Conservation (phyloP, 441 rosid genomes). For the Jatropha podagrica region DNA sequence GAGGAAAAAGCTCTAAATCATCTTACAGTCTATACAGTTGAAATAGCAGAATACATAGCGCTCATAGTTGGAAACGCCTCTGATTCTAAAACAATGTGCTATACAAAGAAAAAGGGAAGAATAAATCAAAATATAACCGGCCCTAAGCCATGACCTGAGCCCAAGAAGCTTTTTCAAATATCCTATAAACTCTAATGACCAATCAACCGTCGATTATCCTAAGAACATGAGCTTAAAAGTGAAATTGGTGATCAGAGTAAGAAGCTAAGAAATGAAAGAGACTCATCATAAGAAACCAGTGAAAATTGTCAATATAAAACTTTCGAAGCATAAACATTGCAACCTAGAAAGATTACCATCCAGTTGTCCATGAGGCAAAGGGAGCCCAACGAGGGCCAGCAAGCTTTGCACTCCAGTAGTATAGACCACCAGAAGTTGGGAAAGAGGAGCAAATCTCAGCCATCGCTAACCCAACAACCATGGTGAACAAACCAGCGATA, state of each 20-base stretch:
- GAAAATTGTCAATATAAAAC: neutral
- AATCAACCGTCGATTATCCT: neutral
- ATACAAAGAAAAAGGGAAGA: neutral
- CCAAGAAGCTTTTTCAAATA: neutral
- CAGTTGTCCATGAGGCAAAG: conserved; percentile 93
- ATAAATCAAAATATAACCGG: neutral
- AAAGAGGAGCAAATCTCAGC: conserved; percentile 95
- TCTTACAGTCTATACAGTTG: neutral
- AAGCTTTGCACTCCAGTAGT: conserved; percentile 98
- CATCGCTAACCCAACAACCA: conserved; percentile 85
- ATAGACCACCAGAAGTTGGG: conserved; percentile 95
- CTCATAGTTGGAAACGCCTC: neutral
- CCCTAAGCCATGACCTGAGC: neutral
- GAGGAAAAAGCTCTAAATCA: neutral
- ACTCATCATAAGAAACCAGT: neutral
- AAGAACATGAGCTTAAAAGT: neutral
- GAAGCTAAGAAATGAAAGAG: neutral
- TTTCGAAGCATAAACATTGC: neutral
- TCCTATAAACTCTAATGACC: neutral
- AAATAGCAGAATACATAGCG: neutral
- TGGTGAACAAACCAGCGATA: conserved; percentile 70
- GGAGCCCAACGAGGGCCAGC: conserved; percentile 92
- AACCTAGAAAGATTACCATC: conserved; percentile 52
- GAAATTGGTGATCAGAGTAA: neutral
- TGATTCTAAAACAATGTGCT: neutral